These are phyloP conservation scores for Pythium coloratum DNA, from an alignment of 352 stramenopile species.

Conservation along the genomic window DNA sequence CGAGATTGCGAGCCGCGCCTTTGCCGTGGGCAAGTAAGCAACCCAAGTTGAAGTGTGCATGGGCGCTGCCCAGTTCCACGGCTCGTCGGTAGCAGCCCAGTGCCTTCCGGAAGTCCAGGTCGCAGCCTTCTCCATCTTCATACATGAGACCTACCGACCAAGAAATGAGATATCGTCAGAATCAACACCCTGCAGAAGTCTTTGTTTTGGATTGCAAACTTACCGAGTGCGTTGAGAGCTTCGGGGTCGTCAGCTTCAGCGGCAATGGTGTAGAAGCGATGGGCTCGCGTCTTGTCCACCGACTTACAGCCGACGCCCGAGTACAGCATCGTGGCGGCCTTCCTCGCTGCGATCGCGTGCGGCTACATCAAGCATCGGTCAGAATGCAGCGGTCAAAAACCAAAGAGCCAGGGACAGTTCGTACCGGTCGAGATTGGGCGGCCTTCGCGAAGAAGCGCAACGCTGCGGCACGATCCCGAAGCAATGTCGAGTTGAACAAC, in stretches of 20 bases:
- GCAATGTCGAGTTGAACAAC: constrained; percentile 50
- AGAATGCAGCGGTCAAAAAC: not conserved
- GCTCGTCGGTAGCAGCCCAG: constrained; percentile 56
- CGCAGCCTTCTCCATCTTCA: constrained; percentile 75
- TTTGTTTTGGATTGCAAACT: not conserved
- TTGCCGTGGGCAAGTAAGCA: constrained; percentile 65
- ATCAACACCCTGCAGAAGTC: not conserved
- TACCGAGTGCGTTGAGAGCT: constrained; percentile 72
- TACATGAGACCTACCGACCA: constrained; percentile 57
- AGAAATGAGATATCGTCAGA: not conserved
- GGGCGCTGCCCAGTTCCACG: constrained; percentile 41
- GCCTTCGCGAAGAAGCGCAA: constrained; percentile 67
- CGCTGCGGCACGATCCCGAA: constrained; percentile 48
- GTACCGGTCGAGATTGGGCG: constrained; percentile 31
- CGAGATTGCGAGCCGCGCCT: constrained; percentile 53
- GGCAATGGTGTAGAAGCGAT: constrained; percentile 59
- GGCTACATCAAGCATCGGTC: constrained; percentile 26
- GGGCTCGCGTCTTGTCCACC: constrained; percentile 49
- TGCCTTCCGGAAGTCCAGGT: constrained; percentile 61
- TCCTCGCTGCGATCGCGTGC: constrained; percentile 48
- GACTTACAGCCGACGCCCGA: constrained; percentile 45
- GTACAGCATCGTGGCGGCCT: constrained; percentile 66
- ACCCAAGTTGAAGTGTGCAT: constrained; percentile 81
- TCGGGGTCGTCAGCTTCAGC: constrained; percentile 50
- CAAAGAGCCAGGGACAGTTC: not conserved